Percentiles rank a stretch among this genome's conserved stretches.
Conservation (phyloP, 2,329 filamentous ascomycete genomes). For the Grosmannia penicillata region DNA sequence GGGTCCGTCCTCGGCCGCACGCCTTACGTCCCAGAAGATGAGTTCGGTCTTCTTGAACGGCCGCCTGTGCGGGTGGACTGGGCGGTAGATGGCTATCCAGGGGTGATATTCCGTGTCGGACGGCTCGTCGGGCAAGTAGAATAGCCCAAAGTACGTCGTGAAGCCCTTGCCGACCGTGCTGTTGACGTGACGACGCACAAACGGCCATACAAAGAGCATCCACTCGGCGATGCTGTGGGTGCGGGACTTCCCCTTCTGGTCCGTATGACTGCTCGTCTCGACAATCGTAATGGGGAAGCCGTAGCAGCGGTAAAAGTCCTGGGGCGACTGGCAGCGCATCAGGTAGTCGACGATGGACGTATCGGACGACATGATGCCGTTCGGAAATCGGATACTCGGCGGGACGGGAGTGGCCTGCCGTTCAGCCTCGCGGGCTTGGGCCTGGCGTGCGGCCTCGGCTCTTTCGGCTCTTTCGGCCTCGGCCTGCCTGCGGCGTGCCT, state of each 20-base stretch:
- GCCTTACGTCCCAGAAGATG: conserved; percentile 39
- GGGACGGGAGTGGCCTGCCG: too few relatives aligned
- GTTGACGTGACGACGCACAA: too few relatives aligned
- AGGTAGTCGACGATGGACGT: too few relatives aligned
- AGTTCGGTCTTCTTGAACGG: conserved; percentile 26
- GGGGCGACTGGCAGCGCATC: not conserved
- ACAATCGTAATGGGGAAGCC: too few relatives aligned
- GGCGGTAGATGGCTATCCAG: conserved; percentile 36
- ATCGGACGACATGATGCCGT: too few relatives aligned
- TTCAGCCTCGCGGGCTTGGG: conserved; percentile 16
- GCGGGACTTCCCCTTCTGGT: too few relatives aligned
- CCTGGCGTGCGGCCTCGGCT: conserved; percentile 1
- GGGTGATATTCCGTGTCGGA: conserved; percentile 22
- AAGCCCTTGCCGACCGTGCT: conserved; percentile 5
- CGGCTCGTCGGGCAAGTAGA: conserved; percentile 29
- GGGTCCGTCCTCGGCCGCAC: too few relatives aligned
- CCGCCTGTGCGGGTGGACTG: conserved; percentile 20
- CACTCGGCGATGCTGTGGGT: conserved; percentile 20
- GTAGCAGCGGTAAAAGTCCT: conserved; percentile 12
- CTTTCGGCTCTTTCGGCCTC: too few relatives aligned
- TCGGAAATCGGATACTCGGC: too few relatives aligned
- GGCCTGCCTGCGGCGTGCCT: not conserved
- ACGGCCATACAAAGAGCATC: conserved; percentile 16
- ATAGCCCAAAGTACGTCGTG: conserved; percentile 30
- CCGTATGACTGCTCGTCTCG: too few relatives aligned